A percentile compares a stretch with the other conserved stretches of the same genome.
These are phyloP conservation scores for Clohesyomyces aquaticus DNA, from an alignment of 495 filamentous ascomycete species.

Conservation along the genomic window DNA sequence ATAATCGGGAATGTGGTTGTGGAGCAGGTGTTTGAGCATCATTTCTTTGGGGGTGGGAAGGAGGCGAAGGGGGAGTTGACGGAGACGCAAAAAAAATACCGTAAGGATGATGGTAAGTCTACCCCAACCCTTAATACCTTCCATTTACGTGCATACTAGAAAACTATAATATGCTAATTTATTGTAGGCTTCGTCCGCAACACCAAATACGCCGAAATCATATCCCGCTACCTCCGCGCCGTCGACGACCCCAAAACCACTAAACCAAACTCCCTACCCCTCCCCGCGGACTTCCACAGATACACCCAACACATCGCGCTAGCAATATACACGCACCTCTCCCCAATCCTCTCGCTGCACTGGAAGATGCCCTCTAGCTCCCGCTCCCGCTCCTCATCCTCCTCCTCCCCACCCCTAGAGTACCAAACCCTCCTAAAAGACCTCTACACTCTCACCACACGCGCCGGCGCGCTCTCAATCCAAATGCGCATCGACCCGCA, in stretches of 20 bases:
- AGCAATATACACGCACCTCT: slow-evolving; percentile 16
- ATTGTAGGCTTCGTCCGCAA: slow-evolving; percentile 30
- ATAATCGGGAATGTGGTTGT: slow-evolving; percentile 36
- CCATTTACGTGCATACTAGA: too few species aligned
- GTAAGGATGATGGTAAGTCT: slow-evolving; percentile 28
- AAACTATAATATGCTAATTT: too few species aligned
- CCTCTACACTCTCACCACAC: slow-evolving; percentile 21
- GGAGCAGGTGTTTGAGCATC: slow-evolving; percentile 29
- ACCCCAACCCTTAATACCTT: background rate
- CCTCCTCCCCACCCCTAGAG: background rate
- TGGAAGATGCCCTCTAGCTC: too few species aligned
- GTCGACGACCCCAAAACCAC: too few species aligned
- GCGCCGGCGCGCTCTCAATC: slow-evolving; percentile 22
- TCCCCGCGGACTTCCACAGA: slow-evolving; percentile 22
- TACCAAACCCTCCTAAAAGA: background rate
- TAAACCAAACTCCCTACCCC: background rate
- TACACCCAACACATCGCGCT: slow-evolving; percentile 12
- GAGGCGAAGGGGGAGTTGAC: background rate
- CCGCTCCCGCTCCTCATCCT: background rate
- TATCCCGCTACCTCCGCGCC: background rate
- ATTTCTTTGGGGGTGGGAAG: slow-evolving; percentile 23
- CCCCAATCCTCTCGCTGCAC: slow-evolving; percentile 17
- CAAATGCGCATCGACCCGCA: slow-evolving; percentile 26
- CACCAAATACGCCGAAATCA: slow-evolving; percentile 7
- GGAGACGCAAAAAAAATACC: slow-evolving; percentile 10